Percentiles rank a stretch among this genome's conserved stretches.
Conservation (phyloP, 108 stramenopile genomes). For the Licmophora abbreviata region DNA sequence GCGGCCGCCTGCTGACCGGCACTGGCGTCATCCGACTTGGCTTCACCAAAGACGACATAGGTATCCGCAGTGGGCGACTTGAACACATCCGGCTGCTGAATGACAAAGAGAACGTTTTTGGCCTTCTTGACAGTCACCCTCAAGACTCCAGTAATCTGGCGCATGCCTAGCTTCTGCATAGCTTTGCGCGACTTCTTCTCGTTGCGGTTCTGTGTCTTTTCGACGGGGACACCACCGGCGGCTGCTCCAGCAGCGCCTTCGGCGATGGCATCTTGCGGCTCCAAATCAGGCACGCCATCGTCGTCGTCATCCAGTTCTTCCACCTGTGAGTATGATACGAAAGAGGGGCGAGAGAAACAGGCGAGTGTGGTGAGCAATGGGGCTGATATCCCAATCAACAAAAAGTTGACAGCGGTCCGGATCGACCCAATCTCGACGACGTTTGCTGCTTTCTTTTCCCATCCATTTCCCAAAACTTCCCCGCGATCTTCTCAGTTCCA, state of each 20-base stretch:
- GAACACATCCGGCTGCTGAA: constrained; percentile 94
- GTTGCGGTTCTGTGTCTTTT: constrained; percentile 82
- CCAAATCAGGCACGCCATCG: constrained; percentile 47
- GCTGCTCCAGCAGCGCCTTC: constrained; percentile 31
- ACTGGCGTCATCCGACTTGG: constrained; percentile 93
- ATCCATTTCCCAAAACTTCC: too few relatives aligned
- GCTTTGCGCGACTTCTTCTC: constrained; percentile 99
- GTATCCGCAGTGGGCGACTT: constrained; percentile 89
- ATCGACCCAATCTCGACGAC: too few relatives aligned
- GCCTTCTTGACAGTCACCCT: constrained; percentile 97
- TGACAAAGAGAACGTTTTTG: constrained; percentile 94
- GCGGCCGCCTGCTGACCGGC: constrained; percentile 74
- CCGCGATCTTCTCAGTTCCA: too few relatives aligned
- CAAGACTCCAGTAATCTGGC: constrained; percentile 86
- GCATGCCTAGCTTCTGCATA: constrained; percentile 96
- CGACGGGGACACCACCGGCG: constrained; percentile 20
- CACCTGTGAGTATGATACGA: constrained; percentile 13
- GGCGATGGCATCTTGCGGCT: constrained; percentile 51
- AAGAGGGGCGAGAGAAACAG: neutral
- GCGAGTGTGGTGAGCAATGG: too few relatives aligned
- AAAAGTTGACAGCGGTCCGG: too few relatives aligned
- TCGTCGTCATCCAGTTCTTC: constrained; percentile 66
- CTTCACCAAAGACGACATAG: constrained; percentile 98
- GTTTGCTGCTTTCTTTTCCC: too few relatives aligned
- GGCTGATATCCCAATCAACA: too few relatives aligned